Percentiles rank a stretch among this genome's conserved stretches.
Conservation (phyloP, 2,329 filamentous ascomycete species). For the Pleurostoma richardsiae region DNA sequence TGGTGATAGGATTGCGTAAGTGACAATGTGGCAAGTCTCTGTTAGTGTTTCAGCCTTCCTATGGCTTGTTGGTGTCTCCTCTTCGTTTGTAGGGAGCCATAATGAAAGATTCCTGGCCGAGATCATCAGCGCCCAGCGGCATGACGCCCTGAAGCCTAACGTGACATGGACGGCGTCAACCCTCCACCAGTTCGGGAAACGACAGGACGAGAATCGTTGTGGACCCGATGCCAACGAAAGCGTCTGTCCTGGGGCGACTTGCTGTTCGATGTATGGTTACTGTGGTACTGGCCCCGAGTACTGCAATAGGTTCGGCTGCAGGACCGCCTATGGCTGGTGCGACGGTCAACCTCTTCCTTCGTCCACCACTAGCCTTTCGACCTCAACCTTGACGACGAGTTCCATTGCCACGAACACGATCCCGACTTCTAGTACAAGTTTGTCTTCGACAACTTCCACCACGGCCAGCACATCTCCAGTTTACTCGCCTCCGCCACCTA, state of each 20-base stretch:
- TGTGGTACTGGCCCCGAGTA: conserved; percentile 1
- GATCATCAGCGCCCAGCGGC: not conserved
- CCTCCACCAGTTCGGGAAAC: not conserved
- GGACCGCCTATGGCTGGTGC: not conserved
- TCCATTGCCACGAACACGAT: not conserved
- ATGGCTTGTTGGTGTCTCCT: not conserved
- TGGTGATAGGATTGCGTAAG: not conserved
- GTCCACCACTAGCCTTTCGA: not conserved
- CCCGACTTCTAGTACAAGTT: not conserved
- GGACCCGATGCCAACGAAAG: not conserved
- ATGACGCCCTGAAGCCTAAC: not conserved
- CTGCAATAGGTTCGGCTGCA: not conserved
- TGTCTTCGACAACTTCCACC: not conserved
- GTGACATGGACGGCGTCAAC: not conserved
- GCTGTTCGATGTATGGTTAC: conserved; percentile 5
- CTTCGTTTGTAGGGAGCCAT: not conserved
- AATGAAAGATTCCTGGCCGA: not conserved
- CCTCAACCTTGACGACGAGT: not conserved
- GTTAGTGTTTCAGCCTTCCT: not conserved
- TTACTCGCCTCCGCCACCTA: not conserved
- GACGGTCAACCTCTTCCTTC: not conserved
- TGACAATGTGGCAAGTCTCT: not conserved
- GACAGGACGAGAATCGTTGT: not conserved
- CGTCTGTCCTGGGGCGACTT: not conserved
- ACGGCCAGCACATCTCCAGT: not conserved